These are phyloP conservation scores for Pogostemon cablin DNA, from an alignment of 257 asterid genomes.

Conservation along the genomic window DNA sequence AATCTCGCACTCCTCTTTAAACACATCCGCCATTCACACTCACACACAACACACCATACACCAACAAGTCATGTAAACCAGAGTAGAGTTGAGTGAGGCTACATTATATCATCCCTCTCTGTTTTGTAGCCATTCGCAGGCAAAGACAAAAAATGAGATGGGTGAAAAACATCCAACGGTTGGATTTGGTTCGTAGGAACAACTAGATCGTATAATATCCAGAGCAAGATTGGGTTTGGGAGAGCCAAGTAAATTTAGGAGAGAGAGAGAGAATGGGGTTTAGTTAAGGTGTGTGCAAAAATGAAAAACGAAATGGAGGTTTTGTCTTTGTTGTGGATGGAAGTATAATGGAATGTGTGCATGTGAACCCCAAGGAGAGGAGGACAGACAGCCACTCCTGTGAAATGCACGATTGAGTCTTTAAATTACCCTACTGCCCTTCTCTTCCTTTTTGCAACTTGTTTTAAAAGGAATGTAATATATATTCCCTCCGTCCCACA, in stretches of 20 bases:
- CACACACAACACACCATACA: neutral
- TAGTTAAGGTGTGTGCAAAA: neutral
- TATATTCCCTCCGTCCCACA: too few relatives aligned
- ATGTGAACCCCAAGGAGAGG: slow-evolving; percentile 34
- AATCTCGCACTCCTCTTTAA: slow-evolving; percentile 33
- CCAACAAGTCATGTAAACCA: neutral
- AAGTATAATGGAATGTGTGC: slow-evolving; percentile 34
- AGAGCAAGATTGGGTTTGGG: slow-evolving; percentile 36
- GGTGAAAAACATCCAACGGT: slow-evolving; percentile 46
- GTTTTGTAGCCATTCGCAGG: slow-evolving; percentile 17
- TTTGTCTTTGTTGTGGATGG: slow-evolving; percentile 35
- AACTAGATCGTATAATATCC: slow-evolving; percentile 42
- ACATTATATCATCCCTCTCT: neutral
- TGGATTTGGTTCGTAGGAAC: slow-evolving; percentile 41
- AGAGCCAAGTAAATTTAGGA: slow-evolving; percentile 38
- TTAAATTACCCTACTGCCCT: slow-evolving; percentile 22
- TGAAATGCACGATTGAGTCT: neutral
- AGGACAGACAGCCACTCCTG: neutral
- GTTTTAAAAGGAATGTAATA: too few relatives aligned
- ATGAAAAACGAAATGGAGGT: neutral
- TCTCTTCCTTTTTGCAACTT: neutral
- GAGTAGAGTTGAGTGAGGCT: neutral
- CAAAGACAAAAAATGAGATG: slow-evolving; percentile 36
- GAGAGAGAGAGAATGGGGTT: neutral
- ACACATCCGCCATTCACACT: slow-evolving; percentile 48